phyloP scores from a whole-genome alignment of 192 early-diverging fungal species.

The Coemansia sp. region DNA sequence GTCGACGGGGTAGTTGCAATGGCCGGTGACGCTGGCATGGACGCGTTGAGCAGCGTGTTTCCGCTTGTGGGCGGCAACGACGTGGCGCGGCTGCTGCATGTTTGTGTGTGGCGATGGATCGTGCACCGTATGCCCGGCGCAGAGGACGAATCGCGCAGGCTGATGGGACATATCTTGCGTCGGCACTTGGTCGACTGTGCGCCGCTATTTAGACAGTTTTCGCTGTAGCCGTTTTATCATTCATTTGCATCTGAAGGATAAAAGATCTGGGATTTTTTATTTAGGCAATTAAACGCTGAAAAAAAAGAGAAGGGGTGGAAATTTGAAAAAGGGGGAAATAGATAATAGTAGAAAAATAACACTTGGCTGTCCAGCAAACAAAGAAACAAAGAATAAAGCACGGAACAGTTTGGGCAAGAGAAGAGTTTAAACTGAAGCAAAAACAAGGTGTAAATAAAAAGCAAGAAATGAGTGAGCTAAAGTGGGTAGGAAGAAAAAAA shows the following conservation, averaged over 20 bases:
- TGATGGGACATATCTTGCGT: constrained; percentile 37
- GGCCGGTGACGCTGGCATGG: constrained; percentile 14
- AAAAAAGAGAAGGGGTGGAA: constrained; percentile 1
- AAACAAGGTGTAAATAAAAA: neutral
- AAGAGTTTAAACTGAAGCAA: constrained; percentile 9
- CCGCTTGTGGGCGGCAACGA: constrained; percentile 24
- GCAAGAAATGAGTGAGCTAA: neutral
- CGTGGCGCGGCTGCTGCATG: constrained; percentile 35
- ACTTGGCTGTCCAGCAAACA: neutral
- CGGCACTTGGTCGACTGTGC: constrained; percentile 29
- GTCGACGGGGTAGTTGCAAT: constrained; percentile 14
- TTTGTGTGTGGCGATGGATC: constrained; percentile 44
- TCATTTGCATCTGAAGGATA: neutral
- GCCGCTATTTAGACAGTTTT: constrained; percentile 22
- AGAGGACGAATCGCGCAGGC: constrained; percentile 26
- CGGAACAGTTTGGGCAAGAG: constrained; percentile 8
- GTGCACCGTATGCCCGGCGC: constrained; percentile 40
- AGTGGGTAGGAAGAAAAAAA: constrained; percentile 2
- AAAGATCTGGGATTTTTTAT: neutral
- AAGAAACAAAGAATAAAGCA: constrained; percentile 5
- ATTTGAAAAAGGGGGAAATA: constrained; percentile 8
- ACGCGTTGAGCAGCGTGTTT: constrained; percentile 18
- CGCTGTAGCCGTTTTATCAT: neutral
- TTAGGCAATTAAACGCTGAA: constrained; percentile 1
- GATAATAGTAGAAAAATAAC: neutral